Percentiles rank a stretch among this genome's conserved stretches.
phyloP scores from a whole-genome alignment of 257 asterid species.

The Ligustrum vulgare region DNA sequence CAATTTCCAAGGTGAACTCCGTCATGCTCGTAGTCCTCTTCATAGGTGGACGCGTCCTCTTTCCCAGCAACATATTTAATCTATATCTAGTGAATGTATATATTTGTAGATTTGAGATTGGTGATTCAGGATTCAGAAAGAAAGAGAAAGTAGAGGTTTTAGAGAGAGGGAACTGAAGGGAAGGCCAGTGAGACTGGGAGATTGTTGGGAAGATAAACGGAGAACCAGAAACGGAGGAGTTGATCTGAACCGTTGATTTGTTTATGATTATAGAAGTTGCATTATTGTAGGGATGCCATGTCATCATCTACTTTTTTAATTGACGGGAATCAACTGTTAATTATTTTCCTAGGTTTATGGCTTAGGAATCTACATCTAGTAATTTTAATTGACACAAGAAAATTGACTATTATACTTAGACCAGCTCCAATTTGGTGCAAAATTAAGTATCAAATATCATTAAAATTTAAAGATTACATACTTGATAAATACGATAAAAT shows the following conservation, averaged over 20 bases:
- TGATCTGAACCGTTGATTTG: constrained; percentile 55
- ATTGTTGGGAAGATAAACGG: constrained; percentile 54
- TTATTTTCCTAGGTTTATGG: background rate
- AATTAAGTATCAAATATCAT: too few relatives aligned
- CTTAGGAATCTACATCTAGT: constrained; percentile 1
- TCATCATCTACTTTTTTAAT: constrained; percentile 30
- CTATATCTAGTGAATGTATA: background rate
- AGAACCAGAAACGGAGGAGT: constrained; percentile 57
- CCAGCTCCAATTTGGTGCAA: too few relatives aligned
- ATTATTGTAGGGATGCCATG: constrained; percentile 45
- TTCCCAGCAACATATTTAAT: constrained; percentile 58
- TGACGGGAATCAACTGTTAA: constrained; percentile 25
- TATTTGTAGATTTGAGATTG: background rate
- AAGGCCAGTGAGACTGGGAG: constrained; percentile 30
- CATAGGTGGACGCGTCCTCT: constrained; percentile 67
- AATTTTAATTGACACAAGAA: background rate
- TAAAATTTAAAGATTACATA: too few relatives aligned
- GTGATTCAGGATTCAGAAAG: background rate
- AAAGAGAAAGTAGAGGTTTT: background rate
- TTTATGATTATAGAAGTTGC: constrained; percentile 29
- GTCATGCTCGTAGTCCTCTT: constrained; percentile 83
- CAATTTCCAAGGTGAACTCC: constrained; percentile 55
- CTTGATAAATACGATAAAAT: too few relatives aligned
- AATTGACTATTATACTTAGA: too few relatives aligned
- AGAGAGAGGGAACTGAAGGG: background rate